These are phyloP conservation scores for Monosporascus cannonballus DNA, from an alignment of 2,329 filamentous ascomycete genomes.

Conservation along the genomic window DNA sequence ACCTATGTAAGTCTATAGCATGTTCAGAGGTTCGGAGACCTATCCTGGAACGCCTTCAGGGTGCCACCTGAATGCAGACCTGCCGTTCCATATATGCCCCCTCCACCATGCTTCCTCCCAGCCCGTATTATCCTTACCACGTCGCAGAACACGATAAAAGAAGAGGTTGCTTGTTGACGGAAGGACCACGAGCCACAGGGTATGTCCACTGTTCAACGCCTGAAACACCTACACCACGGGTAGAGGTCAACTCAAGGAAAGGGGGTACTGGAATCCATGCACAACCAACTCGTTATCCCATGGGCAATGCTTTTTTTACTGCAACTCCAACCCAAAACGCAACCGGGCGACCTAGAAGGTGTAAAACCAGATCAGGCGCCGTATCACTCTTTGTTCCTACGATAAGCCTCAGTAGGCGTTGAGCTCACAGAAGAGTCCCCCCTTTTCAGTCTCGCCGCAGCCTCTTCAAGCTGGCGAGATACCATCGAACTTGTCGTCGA, in stretches of 20 bases:
- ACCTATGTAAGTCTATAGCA: too few relatives aligned
- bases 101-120: neutral
- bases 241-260: neutral
- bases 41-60: neutral
- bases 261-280: neutral
- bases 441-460: constrained; percentile 5
- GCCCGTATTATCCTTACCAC: neutral
- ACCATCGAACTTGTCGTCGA: constrained; percentile 6
- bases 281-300: too few relatives aligned
- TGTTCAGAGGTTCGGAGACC: too few relatives aligned
- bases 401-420: neutral
- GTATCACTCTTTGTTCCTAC: neutral
- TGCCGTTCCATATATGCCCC: neutral
- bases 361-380: too few relatives aligned
- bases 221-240: neutral
- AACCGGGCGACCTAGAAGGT: too few relatives aligned
- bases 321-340: too few relatives aligned
- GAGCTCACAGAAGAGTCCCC: constrained; percentile 7
- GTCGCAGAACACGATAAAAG: neutral
- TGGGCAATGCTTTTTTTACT: too few relatives aligned
- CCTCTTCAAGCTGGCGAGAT: constrained; percentile 4
- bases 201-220: neutral
- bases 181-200: neutral
- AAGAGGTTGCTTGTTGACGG: neutral
- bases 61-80: neutral